A percentile compares a stretch with the other conserved stretches of the same genome.
phyloP scores from a whole-genome alignment of 2,329 filamentous ascomycete species.

The Colletotrichum liriopes region DNA sequence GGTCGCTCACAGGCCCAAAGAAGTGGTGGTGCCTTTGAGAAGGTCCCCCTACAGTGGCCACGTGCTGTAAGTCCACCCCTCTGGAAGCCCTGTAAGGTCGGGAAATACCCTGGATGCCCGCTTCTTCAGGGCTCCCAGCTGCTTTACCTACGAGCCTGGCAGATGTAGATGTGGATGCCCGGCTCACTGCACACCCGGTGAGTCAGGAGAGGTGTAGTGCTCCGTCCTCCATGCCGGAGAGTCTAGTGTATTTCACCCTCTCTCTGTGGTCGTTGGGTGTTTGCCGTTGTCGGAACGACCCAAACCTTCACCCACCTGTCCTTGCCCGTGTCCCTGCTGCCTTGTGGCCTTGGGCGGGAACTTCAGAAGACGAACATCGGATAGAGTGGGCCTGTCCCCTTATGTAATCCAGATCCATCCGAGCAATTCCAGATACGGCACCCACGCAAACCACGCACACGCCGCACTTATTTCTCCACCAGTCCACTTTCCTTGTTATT shows the following conservation, averaged over 20 bases:
- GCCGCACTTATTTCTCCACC: slow-evolving; percentile 11
- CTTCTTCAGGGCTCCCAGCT: not conserved
- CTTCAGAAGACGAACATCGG: slow-evolving; percentile 27
- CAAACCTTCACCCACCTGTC: slow-evolving; percentile 5
- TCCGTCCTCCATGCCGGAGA: not conserved
- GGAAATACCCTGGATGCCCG: slow-evolving; percentile 11
- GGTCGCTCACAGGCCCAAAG: not conserved
- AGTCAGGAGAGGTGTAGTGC: not conserved
- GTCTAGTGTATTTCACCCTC: no score
- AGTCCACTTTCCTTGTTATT: slow-evolving; percentile 19
- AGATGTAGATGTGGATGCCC: not conserved
- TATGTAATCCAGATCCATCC: slow-evolving; percentile 37
- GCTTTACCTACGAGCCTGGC: not conserved
- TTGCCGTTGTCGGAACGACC: not conserved
- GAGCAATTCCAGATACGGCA: slow-evolving; percentile 17
- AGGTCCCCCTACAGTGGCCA: slow-evolving; percentile 22
- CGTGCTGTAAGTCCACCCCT: slow-evolving; percentile 25
- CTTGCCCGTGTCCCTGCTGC: slow-evolving; percentile 2
- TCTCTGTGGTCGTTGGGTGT: not conserved
- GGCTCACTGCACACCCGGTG: not conserved
- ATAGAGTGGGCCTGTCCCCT: slow-evolving; percentile 6
- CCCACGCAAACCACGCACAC: not conserved
- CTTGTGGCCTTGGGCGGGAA: slow-evolving; percentile 22
- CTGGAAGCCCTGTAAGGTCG: slow-evolving; percentile 26
- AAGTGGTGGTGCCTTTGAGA: not conserved